A percentile compares a stretch with the other conserved stretches of the same genome.
Evolutionary conservation across 2,329 filamentous ascomycete genomes (phyloP).

Genomic region (Fusarium keratoplasticum): DNA sequence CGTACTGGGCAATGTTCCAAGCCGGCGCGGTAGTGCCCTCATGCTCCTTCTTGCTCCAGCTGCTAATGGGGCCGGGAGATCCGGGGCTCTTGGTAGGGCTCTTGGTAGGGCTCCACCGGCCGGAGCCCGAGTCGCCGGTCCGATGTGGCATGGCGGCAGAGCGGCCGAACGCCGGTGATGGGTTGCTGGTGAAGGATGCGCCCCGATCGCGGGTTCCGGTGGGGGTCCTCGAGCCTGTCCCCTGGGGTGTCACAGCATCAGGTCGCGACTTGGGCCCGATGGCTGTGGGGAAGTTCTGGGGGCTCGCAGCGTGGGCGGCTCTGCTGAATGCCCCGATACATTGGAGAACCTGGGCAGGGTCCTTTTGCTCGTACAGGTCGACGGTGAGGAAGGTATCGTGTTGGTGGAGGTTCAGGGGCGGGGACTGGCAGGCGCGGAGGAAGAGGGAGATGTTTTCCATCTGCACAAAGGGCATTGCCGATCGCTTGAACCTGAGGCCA

Average conservation of each 20-base stretch:
- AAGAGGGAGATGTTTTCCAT: conserved; percentile 99
- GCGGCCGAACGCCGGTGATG: conserved; percentile 62
- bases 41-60: conserved; percentile 89
- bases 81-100: conserved; percentile 58
- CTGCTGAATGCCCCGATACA: conserved; percentile 93
- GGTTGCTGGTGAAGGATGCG: conserved; percentile 68
- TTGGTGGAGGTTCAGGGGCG: conserved; percentile 87
- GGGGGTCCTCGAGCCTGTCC: conserved; percentile 68
- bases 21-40: conserved; percentile 86
- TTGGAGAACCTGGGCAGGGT: conserved; percentile 94
- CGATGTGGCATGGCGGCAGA: conserved; percentile 58
- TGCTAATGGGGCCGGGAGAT: conserved; percentile 74
- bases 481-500: conserved; percentile 89
- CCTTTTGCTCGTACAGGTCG: conserved; percentile 94
- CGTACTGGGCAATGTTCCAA: conserved; percentile 99
- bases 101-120: conserved; percentile 72
- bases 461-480: conserved; percentile 96
- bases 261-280: conserved; percentile 79
- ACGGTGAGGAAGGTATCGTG: conserved; percentile 98
- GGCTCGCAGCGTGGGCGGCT: conserved; percentile 80
- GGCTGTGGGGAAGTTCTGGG: conserved; percentile 76
- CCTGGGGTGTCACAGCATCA: conserved; percentile 72
- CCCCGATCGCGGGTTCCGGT: conserved; percentile 59
- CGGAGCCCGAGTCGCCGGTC: conserved; percentile 66
- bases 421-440: conserved; percentile 85